Percentiles rank a stretch among this genome's conserved stretches.
phyloP scores from a whole-genome alignment of 352 stramenopile species.

The Pythium folliculosum region DNA sequence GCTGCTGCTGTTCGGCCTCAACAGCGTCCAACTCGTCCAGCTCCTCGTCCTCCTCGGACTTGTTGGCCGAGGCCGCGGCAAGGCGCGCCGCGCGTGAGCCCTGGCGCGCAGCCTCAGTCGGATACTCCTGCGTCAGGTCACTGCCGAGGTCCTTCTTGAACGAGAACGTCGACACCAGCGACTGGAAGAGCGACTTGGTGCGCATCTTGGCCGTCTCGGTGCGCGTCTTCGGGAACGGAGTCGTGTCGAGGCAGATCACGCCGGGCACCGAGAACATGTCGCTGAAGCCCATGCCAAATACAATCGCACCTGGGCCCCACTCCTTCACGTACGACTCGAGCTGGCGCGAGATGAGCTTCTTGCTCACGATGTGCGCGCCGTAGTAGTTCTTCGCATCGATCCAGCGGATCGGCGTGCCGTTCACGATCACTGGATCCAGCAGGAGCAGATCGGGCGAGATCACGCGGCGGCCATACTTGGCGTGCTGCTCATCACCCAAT shows the following conservation, averaged over 20 bases:
- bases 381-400: slow-evolving; percentile 91
- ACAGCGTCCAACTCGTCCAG: slow-evolving; percentile 3
- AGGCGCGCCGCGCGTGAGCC: slow-evolving; percentile 4
- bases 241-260: slow-evolving; percentile 83
- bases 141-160: slow-evolving; percentile 83
- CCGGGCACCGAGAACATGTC: slow-evolving; percentile 86
- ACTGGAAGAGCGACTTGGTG: slow-evolving; percentile 76
- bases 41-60: slow-evolving; percentile 13
- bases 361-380: slow-evolving; percentile 87
- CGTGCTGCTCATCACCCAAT: slow-evolving; percentile 63
- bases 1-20: slow-evolving; percentile 6
- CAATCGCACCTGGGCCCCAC: slow-evolving; percentile 80
- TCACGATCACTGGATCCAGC: slow-evolving; percentile 80
- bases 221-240: slow-evolving; percentile 75
- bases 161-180: slow-evolving; percentile 63
- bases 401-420: slow-evolving; percentile 83
- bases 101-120: slow-evolving; percentile 4
- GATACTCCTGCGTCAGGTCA: slow-evolving; percentile 74
- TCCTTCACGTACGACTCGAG: slow-evolving; percentile 85
- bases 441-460: slow-evolving; percentile 84
- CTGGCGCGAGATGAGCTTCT: slow-evolving; percentile 81
- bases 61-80: neutral
- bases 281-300: slow-evolving; percentile 88
- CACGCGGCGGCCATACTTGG: slow-evolving; percentile 64
- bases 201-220: slow-evolving; percentile 72